These are phyloP conservation scores for Kandelia obovata DNA, from an alignment of 345 rosid species.

Conservation along the genomic window DNA sequence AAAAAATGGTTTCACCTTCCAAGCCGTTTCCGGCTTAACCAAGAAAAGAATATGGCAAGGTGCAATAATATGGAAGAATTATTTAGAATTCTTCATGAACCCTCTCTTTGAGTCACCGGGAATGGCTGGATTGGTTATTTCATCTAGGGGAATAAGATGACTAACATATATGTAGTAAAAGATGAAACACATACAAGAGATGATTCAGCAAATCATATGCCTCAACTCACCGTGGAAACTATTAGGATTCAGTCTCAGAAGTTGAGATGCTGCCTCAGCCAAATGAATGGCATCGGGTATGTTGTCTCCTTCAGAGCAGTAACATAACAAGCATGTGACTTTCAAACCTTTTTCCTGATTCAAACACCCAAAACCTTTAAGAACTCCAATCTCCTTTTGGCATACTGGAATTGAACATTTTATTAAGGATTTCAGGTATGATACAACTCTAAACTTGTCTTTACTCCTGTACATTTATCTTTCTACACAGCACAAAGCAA, in stretches of 20 bases:
- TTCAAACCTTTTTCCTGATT: conserved; percentile 77
- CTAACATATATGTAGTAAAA: no score
- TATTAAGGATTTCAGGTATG: background rate
- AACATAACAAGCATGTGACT: conserved; percentile 77
- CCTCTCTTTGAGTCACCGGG: no score
- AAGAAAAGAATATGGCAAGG: no score
- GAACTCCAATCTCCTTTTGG: conserved; percentile 4
- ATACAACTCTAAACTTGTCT: no score
- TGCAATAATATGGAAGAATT: no score
- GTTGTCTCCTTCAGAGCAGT: conserved; percentile 98
- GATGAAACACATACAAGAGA: background rate
- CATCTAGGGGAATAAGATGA: no score
- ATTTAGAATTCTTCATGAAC: no score
- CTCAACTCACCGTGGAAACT: conserved; percentile 46
- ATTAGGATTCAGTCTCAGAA: conserved; percentile 40
- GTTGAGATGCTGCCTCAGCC: conserved; percentile 67
- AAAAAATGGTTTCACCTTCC: background rate
- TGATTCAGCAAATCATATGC: background rate
- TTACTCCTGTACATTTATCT: no score
- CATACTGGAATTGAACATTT: background rate
- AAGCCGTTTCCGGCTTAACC: no score
- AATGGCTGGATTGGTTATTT: no score
- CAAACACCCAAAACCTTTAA: conserved; percentile 13
- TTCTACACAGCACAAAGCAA: no score
- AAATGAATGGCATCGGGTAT: conserved; percentile 67